Evolutionary conservation across 495 filamentous ascomycete genomes (phyloP).

Genomic region (Hypoxylon fuscum): DNA sequence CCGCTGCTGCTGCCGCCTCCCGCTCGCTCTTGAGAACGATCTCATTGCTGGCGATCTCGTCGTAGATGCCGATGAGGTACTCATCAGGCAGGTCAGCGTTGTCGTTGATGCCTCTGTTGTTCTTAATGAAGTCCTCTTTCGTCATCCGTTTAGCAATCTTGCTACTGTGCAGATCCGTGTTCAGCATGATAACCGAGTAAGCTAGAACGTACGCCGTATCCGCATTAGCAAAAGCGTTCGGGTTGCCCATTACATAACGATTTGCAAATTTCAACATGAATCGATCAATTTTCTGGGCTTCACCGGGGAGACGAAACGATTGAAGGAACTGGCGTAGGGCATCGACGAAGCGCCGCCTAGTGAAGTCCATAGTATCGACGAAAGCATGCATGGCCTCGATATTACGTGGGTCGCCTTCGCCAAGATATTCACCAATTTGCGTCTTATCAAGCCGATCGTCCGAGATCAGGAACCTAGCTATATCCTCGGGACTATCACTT

Average conservation of each 20-base stretch:
- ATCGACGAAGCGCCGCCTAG: constrained; percentile 92
- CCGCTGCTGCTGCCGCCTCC: constrained; percentile 80
- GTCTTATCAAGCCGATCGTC: constrained; percentile 86
- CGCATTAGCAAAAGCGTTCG: constrained; percentile 96
- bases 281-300: constrained; percentile 99
- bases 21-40: constrained; percentile 95
- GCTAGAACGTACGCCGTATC: constrained; percentile 96
- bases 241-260: constrained; percentile 91
- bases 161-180: constrained; percentile 91
- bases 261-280: constrained; percentile 99
- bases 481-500: constrained; percentile 77
- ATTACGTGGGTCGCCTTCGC: constrained; percentile 90
- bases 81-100: constrained; percentile 92
- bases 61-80: constrained; percentile 87
- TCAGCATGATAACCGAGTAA: constrained; percentile 96
- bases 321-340: constrained; percentile 91
- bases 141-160: constrained; percentile 92
- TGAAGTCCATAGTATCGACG: constrained; percentile 94
- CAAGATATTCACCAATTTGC: constrained; percentile 92
- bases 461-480: constrained; percentile 81
- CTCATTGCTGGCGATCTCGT: constrained; percentile 90
- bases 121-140: constrained; percentile 97
- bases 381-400: constrained; percentile 99
- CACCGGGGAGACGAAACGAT: constrained; percentile 92
- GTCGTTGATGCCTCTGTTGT: constrained; percentile 98